Percentiles rank a stretch among this genome's conserved stretches.
phyloP scores from a whole-genome alignment of 179 eudicot genomes.

The Beta corolliflora region DNA sequence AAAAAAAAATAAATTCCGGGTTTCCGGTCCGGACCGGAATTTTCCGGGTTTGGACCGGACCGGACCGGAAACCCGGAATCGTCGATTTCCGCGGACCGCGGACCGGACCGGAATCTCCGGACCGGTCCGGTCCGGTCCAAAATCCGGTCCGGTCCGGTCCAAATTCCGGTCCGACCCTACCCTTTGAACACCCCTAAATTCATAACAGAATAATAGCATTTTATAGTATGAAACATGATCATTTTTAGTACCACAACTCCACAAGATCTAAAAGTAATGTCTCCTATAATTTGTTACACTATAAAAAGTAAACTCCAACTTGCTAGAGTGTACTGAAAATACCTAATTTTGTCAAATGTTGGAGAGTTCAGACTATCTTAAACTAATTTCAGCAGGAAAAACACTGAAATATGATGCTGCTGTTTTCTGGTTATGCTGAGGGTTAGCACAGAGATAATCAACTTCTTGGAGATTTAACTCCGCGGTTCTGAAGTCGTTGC shows the following conservation, averaged over 20 bases:
- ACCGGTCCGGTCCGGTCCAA: no score
- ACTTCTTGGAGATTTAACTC: conserved; percentile 18
- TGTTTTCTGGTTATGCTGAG: background rate
- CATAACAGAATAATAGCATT: background rate
- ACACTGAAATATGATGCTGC: conserved; percentile 27
- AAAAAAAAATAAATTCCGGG: no score
- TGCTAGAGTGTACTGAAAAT: background rate
- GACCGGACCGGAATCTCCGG: no score
- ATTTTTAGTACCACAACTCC: background rate
- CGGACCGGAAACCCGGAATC: no score
- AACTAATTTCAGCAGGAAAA: conserved; percentile 19
- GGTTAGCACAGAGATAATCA: background rate
- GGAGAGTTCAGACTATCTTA: background rate
- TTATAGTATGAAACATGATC: background rate
- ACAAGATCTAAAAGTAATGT: background rate
- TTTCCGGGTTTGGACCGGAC: no score
- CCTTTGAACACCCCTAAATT: no score
- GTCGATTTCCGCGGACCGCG: no score
- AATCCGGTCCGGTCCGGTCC: no score
- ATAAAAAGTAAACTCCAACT: background rate
- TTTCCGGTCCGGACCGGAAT: no score
- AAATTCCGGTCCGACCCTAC: no score
- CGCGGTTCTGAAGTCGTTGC: conserved; percentile 10
- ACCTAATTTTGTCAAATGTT: background rate
- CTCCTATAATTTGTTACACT: background rate